A percentile compares a stretch with the other conserved stretches of the same genome.
These are phyloP conservation scores for Ascochyta fabae DNA, from an alignment of 2,329 filamentous ascomycete genomes.

Conservation along the genomic window DNA sequence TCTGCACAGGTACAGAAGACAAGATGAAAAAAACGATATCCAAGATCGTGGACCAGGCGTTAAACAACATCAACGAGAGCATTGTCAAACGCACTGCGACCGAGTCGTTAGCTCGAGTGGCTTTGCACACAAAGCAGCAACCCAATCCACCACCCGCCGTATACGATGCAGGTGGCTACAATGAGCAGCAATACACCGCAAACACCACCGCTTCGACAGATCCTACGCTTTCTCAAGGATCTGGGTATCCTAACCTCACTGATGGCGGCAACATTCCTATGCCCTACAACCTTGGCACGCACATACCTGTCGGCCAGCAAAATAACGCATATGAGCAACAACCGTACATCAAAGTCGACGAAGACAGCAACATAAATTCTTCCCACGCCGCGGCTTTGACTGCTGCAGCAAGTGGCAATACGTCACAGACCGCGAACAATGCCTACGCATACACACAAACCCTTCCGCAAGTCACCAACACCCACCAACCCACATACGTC, in stretches of 20 bases:
- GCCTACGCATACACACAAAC: slow-evolving; percentile 34
- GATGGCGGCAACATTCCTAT: slow-evolving; percentile 20
- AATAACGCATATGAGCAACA: slow-evolving; percentile 36
- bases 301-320: slow-evolving; percentile 32
- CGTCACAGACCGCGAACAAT: slow-evolving; percentile 30
- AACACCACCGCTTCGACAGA: slow-evolving; percentile 26
- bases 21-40: slow-evolving; percentile 57
- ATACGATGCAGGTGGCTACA: slow-evolving; percentile 36
- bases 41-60: slow-evolving; percentile 56
- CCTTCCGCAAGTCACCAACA: slow-evolving; percentile 25
- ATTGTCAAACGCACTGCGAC: slow-evolving; percentile 53
- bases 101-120: slow-evolving; percentile 52
- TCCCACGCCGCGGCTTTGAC: slow-evolving; percentile 41
- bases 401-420: slow-evolving; percentile 30
- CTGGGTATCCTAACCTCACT: slow-evolving; percentile 30
- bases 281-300: slow-evolving; percentile 35
- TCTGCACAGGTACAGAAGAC: slow-evolving; percentile 53
- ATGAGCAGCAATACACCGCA: slow-evolving; percentile 31
- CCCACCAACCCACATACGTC: slow-evolving; percentile 32
- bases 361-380: slow-evolving; percentile 36
- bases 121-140: slow-evolving; percentile 39
- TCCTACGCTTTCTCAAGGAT: slow-evolving; percentile 27
- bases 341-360: slow-evolving; percentile 31
- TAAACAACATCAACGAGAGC: slow-evolving; percentile 56
- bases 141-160: slow-evolving; percentile 20